Evolutionary conservation across 768 basidiomycete genomes (phyloP), one percentile per base, ranked within the genome.

Genomic region (Hydnomerulius pinastri): DNA sequence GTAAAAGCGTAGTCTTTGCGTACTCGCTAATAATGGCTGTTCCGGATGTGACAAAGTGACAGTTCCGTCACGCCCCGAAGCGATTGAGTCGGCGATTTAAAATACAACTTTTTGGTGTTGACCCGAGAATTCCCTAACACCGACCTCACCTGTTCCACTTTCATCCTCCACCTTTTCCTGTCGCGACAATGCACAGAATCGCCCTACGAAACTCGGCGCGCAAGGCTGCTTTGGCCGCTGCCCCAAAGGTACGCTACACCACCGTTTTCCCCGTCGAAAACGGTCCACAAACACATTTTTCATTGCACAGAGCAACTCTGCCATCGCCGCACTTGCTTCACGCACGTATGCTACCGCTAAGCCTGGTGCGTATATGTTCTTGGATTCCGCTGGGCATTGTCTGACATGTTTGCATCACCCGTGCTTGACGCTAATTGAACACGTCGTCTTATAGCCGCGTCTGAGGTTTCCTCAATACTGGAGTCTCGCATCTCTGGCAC

Each of bases 401-500:
- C 46, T 66, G 9, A 58, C 44, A 3, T 33, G 18, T n/a, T n/a
- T 13, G 0, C 8, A 46, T 10, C n/a, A 12, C 50, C 57, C 55
- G 59, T 64, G 51, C 54, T 42, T 50, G 49, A 44, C 46, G 43
- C 24, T 2, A 54, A 58, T 59, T 49, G 52, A 61, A 68, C 67
- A 71, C 29, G 1, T 20, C 70, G 66, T 72, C 69, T 57, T 54
- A 61, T 54, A 96, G 97, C 94, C 70, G 97, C 96, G 60, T 96
- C 95, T 64, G 97, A 99, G 83, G 97, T 99, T 62, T 96, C 97
- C 38, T 94, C 94, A 64, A 98, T 99, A 77, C 86, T 99, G 68
- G 97, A 99, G 82, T 89, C 90, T 67, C 92, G 97, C 71, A 99
- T 99, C 72, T 83, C 95, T 59, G 97, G 96, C 71, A 82, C 91